Evolutionary conservation across 1,284 basidiomycete species (phyloP).

Genomic region (Mrakiaceae sp.): DNA sequence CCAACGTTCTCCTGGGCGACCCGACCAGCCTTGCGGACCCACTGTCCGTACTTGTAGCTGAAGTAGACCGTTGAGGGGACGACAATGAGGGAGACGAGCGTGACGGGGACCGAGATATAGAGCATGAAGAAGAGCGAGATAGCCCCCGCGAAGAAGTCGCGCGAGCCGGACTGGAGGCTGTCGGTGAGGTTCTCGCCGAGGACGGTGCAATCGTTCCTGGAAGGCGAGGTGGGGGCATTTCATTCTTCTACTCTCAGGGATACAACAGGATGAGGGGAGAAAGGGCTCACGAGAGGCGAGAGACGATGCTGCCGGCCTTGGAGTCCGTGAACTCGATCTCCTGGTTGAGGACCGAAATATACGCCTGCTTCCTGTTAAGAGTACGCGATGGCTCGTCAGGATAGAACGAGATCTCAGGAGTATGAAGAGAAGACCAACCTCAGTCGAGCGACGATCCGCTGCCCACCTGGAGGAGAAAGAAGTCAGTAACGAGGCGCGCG

Average conservation of each 20-base stretch:
- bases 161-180: constrained; percentile 1
- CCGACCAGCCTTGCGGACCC: constrained; percentile 80
- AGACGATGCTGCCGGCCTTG: constrained; percentile 88
- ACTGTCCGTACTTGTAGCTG: constrained; percentile 59
- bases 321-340: constrained; percentile 88
- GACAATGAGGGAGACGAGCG: constrained; percentile 79
- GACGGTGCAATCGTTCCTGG: constrained; percentile 12
- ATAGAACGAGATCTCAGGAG: not conserved
- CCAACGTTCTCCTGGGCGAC: constrained; percentile 88
- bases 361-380: constrained; percentile 50
- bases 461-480: constrained; percentile 58
- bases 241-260: not conserved
- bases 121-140: constrained; percentile 51
- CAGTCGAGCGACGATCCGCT: constrained; percentile 82
- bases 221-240: not conserved
- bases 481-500: no score
- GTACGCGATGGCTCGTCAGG: not conserved
- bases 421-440: constrained; percentile 34
- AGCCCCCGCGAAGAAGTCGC: constrained; percentile 50
- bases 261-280: not conserved
- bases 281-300: constrained; percentile 44
- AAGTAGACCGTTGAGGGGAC: constrained; percentile 45
- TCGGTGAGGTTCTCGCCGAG: constrained; percentile 13
- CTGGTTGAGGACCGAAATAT: constrained; percentile 69
- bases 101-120: constrained; percentile 80